Conservation (phyloP, 164 flowering plant species). For the Kalanchoe fedtschenkoi region DNA sequence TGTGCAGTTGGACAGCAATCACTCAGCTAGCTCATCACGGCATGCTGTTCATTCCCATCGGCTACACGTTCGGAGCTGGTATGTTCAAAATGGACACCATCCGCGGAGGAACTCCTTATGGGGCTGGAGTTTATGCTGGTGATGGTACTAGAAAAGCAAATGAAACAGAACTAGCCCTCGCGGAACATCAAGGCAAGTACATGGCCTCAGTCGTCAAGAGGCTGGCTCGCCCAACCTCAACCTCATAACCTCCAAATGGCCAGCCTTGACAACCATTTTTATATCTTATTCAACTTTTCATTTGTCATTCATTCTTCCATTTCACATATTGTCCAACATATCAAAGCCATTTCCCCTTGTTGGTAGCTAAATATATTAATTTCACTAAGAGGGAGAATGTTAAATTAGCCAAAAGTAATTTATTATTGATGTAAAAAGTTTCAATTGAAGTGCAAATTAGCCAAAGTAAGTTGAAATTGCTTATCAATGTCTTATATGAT, state of each 20-base stretch:
- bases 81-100: slow-evolving; percentile 40
- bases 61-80: slow-evolving; percentile 49
- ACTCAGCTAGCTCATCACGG: slow-evolving; percentile 42
- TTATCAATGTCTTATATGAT: too few species aligned
- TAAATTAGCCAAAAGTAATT: too few species aligned
- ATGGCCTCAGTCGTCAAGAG: slow-evolving; percentile 40
- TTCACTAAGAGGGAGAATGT: too few species aligned
- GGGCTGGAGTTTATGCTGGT: slow-evolving; percentile 44
- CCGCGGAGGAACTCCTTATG: slow-evolving; percentile 43
- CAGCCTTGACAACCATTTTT: not conserved
- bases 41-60: slow-evolving; percentile 43
- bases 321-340: slow-evolving; percentile 1
- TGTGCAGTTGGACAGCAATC: slow-evolving; percentile 45
- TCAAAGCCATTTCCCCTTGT: too few species aligned
- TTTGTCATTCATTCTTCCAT: not conserved
- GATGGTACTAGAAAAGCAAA: slow-evolving; percentile 37
- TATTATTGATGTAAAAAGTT: too few species aligned
- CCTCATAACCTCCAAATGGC: slow-evolving; percentile 7
- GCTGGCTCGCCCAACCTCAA: slow-evolving; percentile 13
- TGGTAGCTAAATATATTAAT: too few species aligned
- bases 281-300: not conserved
- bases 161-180: slow-evolving; percentile 37
- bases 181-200: slow-evolving; percentile 47
- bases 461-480: too few species aligned
- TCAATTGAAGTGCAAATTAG: too few species aligned